A percentile compares a stretch with the other conserved stretches of the same genome.
Conservation (phyloP, 306 rosid genomes). For the Trifolium dubium region DNA sequence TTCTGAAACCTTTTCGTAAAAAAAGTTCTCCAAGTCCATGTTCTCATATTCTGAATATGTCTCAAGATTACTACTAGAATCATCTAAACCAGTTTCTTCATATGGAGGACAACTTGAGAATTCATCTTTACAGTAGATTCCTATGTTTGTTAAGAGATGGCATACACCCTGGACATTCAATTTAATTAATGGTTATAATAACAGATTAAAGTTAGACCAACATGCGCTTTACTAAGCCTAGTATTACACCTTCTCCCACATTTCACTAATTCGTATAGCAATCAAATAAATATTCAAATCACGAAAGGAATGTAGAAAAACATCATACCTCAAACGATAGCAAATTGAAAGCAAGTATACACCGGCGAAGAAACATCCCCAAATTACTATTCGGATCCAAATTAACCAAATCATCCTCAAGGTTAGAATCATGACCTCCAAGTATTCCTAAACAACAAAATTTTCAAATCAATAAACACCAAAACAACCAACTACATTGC, state of each 20-base stretch:
- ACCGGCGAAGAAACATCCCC: slow-evolving; percentile 86
- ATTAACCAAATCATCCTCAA: slow-evolving; percentile 81
- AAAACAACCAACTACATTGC: background rate
- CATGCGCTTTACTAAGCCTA: background rate
- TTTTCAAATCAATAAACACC: background rate
- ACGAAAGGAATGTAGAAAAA: background rate
- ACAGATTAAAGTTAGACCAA: too few relatives aligned
- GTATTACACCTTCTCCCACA: slow-evolving; percentile 5
- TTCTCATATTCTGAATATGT: slow-evolving; percentile 76
- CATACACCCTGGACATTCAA: slow-evolving; percentile 76
- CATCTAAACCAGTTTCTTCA: slow-evolving; percentile 69
- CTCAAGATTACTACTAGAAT: slow-evolving; percentile 74
- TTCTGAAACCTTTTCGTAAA: slow-evolving; percentile 83
- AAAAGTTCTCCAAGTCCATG: slow-evolving; percentile 93
- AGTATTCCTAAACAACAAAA: slow-evolving; percentile 66
- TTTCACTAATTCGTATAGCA: slow-evolving; percentile 8
- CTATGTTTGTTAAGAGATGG: slow-evolving; percentile 82
- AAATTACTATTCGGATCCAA: slow-evolving; percentile 83
- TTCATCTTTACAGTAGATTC: slow-evolving; percentile 76
- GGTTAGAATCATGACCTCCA: slow-evolving; percentile 67
- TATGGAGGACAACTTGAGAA: slow-evolving; percentile 63
- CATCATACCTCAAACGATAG: slow-evolving; percentile 79
- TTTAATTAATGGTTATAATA: slow-evolving; percentile 2
- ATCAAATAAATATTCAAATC: slow-evolving; percentile 28
- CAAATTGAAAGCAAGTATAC: slow-evolving; percentile 86